Conservation (phyloP, 495 filamentous ascomycete genomes). For the Xylaria palmicola region DNA sequence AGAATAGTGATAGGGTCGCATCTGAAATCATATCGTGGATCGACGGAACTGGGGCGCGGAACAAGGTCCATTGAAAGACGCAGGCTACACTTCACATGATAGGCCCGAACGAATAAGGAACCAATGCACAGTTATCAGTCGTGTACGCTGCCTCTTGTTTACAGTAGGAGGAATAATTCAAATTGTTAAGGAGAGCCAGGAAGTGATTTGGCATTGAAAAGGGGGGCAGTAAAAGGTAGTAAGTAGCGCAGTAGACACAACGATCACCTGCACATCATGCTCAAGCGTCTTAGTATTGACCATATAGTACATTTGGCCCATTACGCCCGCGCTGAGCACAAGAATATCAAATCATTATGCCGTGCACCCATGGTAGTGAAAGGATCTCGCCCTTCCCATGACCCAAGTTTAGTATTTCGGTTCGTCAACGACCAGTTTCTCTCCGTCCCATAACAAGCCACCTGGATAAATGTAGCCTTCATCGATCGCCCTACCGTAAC, state of each 20-base stretch:
- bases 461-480: not conserved
- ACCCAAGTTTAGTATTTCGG: not conserved
- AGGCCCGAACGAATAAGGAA: not conserved
- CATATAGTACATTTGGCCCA: no score
- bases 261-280: no score
- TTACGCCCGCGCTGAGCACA: no score
- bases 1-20: slow-evolving; percentile 55
- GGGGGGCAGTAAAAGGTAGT: no score
- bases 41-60: not conserved
- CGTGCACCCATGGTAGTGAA: no score
- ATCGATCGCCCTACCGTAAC: not conserved
- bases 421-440: not conserved
- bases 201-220: no score
- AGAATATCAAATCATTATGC: no score
- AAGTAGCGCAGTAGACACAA: no score
- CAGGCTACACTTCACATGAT: no score
- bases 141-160: not conserved
- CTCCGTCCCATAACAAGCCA: not conserved
- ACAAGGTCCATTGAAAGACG: not conserved
- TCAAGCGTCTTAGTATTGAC: no score
- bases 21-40: slow-evolving; percentile 44
- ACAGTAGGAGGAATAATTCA: no score
- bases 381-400: not conserved
- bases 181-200: no score
- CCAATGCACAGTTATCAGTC: not conserved